These are phyloP conservation scores for Suhomyces anneliseae DNA, from an alignment of 1,139 yeast genomes.

Conservation along the genomic window DNA sequence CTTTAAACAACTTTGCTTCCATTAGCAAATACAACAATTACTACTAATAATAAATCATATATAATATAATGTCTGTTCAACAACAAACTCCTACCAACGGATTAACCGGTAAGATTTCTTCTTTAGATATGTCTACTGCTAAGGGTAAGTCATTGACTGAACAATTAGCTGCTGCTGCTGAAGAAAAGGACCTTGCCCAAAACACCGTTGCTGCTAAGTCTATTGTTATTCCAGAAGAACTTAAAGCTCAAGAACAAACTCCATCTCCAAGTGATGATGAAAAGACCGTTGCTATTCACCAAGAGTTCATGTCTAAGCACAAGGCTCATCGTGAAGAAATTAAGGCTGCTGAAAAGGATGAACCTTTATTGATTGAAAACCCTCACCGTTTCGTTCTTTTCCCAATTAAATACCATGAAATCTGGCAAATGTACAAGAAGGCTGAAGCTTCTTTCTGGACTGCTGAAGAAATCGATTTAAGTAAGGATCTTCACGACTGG, in stretches of 20 bases:
- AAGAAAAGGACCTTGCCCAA: constrained; percentile 39
- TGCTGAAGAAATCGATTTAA: constrained; percentile 96
- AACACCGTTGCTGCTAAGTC: constrained; percentile 27
- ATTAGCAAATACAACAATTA: too few relatives aligned
- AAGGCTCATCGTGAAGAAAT: constrained; percentile 68
- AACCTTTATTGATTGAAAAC: constrained; percentile 87
- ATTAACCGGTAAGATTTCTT: constrained; percentile 47
- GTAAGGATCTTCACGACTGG: constrained; percentile 92
- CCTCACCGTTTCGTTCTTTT: constrained; percentile 87
- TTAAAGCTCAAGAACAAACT: constrained; percentile 10
- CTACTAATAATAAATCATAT: too few relatives aligned
- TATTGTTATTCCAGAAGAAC: constrained; percentile 18
- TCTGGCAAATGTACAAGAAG: constrained; percentile 98
- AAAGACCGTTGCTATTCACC: constrained; percentile 38
- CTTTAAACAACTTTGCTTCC: too few relatives aligned
- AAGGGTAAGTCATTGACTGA: constrained; percentile 44
- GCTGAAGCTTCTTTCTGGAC: constrained; percentile 99
- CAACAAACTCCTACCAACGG: constrained; percentile 52
- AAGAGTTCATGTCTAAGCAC: constrained; percentile 57
- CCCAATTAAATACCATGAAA: constrained; percentile 96
- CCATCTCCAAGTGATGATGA: constrained; percentile 14
- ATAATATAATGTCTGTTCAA: constrained; percentile 32
- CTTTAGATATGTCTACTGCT: constrained; percentile 37
- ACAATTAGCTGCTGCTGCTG: constrained; percentile 48
- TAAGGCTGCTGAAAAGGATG: constrained; percentile 78